Evolutionary conservation across 768 basidiomycete genomes (phyloP), one percentile per base, ranked within the genome.

Genomic region (Leccinum boreale): DNA sequence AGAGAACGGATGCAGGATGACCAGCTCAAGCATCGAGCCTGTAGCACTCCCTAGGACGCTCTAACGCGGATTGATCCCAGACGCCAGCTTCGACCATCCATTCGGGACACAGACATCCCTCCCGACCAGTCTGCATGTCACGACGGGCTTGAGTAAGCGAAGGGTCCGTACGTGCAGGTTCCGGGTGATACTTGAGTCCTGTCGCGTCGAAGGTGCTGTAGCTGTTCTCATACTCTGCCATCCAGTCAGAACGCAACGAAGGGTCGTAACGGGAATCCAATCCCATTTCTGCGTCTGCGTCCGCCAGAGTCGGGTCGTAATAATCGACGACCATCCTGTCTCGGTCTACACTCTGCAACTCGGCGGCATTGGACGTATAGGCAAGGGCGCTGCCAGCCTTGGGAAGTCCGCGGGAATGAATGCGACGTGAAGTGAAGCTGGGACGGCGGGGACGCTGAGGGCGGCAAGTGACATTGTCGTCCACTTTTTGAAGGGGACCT

Each of bases 91-190:
- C 55, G 48, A 48, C 49, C 66, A 67, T 67, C 66, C 66, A 67
- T 8, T 67, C 66, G n/a, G 66, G 58, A 12, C 60, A 67, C 5
- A 67, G 55, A 51, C 63, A 65, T n/a, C 58, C 65, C 2, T 62
- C 58, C 12, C 31, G 60, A 5, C 31, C 31, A 0, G 46, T 50
- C 19, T 4, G 19, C 7, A 6, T 1, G 10, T 58, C 45, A 23
- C 36, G 6, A 29, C 2, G 4, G 3, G 10, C 23, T 26, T 5
- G 19, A 1, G 19, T 23, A 0, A 23, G n/a, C 11, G 51, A 4
- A 7, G 44, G n/a, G 12, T 3, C 23, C 28, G 0, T 35, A 4
- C 11, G 28, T 28, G 33, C 19, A 21, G 24, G 3, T 9, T 50
- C 23, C 5, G 29, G 53, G 4, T 7, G 7, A 19, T 51, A 3